Evolutionary conservation across 768 basidiomycete genomes (phyloP).

Genomic region (Gelatoporia subvermispora): DNA sequence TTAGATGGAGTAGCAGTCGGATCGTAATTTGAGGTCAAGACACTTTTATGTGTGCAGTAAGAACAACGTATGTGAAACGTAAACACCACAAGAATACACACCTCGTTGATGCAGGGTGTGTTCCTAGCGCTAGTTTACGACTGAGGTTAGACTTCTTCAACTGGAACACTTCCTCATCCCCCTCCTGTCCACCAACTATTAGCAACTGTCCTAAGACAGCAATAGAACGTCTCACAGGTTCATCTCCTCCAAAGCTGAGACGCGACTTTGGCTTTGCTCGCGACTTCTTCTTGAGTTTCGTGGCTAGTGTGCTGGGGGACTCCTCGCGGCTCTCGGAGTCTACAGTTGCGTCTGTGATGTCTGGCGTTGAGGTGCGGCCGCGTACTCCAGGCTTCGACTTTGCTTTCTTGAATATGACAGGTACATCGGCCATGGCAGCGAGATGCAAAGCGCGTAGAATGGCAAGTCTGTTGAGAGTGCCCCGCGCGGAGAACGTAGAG

Average conservation of each 20-base stretch:
- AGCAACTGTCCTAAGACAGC: slow-evolving; percentile 17
- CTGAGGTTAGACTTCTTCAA: slow-evolving; percentile 80
- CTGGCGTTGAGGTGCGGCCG: slow-evolving; percentile 28
- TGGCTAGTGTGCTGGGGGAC: slow-evolving; percentile 55
- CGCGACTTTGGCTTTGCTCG: slow-evolving; percentile 60
- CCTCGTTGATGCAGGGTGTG: slow-evolving; percentile 36
- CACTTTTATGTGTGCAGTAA: slow-evolving; percentile 26
- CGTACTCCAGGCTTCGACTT: slow-evolving; percentile 35
- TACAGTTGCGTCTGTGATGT: slow-evolving; percentile 16
- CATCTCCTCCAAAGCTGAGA: slow-evolving; percentile 73
- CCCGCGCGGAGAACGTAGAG: no score
- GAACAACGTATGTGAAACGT: not conserved
- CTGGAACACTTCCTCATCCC: slow-evolving; percentile 62
- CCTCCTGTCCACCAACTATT: slow-evolving; percentile 39
- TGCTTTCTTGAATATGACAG: slow-evolving; percentile 41
- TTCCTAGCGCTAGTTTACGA: slow-evolving; percentile 53
- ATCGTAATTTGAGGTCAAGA: slow-evolving; percentile 44
- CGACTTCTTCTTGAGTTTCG: slow-evolving; percentile 67
- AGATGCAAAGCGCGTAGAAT: not conserved
- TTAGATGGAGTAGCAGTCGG: slow-evolving; percentile 40
- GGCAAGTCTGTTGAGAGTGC: no score
- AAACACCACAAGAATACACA: not conserved
- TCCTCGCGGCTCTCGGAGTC: slow-evolving; percentile 32
- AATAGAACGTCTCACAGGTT: slow-evolving; percentile 44
- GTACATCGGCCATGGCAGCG: slow-evolving; percentile 26